Conservation (phyloP, 2,329 filamentous ascomycete genomes). For the Phialophora macrospora region DNA sequence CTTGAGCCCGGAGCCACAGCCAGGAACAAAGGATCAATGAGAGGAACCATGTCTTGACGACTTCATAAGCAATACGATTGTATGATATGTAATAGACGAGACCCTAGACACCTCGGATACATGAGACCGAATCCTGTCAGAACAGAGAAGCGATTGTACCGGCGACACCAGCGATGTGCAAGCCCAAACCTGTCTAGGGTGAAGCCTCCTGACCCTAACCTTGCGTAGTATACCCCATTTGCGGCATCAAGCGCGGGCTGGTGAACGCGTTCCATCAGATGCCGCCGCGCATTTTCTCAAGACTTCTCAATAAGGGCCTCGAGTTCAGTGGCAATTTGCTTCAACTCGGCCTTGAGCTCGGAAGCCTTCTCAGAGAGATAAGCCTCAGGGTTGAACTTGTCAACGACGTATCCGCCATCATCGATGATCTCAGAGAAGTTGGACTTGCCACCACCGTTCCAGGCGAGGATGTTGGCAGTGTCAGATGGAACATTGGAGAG, state of each 20-base stretch:
- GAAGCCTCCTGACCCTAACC: conserved; percentile 1
- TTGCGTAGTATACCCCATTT: not conserved
- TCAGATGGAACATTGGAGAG: conserved; percentile 81
- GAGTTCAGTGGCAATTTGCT: conserved; percentile 34
- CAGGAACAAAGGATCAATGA: not conserved
- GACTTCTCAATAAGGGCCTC: conserved; percentile 36
- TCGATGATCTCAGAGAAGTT: conserved; percentile 87
- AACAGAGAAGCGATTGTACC: conserved; percentile 4
- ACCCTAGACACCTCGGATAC: conserved; percentile 14
- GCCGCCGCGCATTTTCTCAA: conserved; percentile 7
- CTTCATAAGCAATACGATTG: conserved; percentile 3
- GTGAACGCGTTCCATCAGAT: not conserved
- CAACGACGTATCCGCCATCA: conserved; percentile 67
- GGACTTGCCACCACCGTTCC: conserved; percentile 94
- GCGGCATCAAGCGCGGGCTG: not conserved
- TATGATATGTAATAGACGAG: conserved; percentile 4
- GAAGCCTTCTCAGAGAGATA: conserved; percentile 56
- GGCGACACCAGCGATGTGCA: conserved; percentile 3
- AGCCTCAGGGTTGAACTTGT: conserved; percentile 44
- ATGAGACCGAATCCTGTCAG: conserved; percentile 10
- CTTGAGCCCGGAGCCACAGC: not conserved
- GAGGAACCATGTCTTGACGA: not conserved
- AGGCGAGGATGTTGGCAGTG: conserved; percentile 94
- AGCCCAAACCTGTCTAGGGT: conserved; percentile 16
- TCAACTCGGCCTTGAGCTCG: conserved; percentile 46